Conservation (phyloP, 805 yeast species). For the Cyberlindnera maritima region DNA sequence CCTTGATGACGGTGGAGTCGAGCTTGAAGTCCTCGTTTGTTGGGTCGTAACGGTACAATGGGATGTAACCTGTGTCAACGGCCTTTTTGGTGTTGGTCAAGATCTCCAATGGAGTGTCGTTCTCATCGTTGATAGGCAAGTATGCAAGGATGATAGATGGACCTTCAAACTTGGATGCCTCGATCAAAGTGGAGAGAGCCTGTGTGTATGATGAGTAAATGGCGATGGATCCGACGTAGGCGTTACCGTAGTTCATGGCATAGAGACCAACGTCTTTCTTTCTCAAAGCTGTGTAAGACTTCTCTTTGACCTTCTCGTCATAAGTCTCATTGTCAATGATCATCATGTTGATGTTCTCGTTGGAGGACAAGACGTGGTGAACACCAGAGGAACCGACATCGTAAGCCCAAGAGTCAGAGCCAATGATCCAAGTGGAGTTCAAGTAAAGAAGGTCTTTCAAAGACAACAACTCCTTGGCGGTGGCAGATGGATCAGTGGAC, state of each 20-base stretch:
- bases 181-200: conserved; percentile 80
- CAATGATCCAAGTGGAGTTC: conserved; percentile 76
- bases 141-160: conserved; percentile 92
- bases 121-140: conserved; percentile 69
- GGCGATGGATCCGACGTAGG: conserved; percentile 92
- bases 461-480: conserved; percentile 45
- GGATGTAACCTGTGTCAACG: conserved; percentile 96
- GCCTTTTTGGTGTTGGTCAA: conserved; percentile 85
- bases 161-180: conserved; percentile 86
- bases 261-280: conserved; percentile 92
- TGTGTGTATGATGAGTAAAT: conserved; percentile 93
- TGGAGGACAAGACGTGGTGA: conserved; percentile 75
- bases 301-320: conserved; percentile 31
- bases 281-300: conserved; percentile 43
- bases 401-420: conserved; percentile 94
- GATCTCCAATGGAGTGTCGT: conserved; percentile 66
- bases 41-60: conserved; percentile 86
- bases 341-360: conserved; percentile 77
- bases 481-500: conserved; percentile 37
- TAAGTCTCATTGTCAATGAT: conserved; percentile 84
- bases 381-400: conserved; percentile 92
- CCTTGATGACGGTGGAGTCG: conserved; percentile 80
- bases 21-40: conserved; percentile 56
- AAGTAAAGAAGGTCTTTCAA: conserved; percentile 44
- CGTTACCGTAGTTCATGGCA: conserved; percentile 89